Conservation (phyloP, 2,329 filamentous ascomycete species). For the Phaeosphaeriaceae sp. region DNA sequence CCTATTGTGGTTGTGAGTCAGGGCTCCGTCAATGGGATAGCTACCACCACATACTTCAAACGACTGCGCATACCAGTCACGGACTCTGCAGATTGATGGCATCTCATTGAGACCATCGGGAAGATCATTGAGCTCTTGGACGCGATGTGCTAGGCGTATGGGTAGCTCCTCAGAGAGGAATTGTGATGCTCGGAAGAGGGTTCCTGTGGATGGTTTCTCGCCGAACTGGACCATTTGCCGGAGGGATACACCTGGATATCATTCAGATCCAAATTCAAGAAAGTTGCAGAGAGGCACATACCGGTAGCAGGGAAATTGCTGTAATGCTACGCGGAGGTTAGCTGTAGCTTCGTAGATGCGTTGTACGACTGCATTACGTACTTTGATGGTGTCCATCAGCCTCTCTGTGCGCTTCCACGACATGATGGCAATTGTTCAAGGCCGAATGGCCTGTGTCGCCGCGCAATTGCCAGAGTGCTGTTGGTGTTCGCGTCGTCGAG, state of each 20-base stretch:
- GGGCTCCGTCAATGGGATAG: conserved; percentile 10
- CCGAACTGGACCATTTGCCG: conserved; percentile 99
- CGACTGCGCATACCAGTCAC: conserved; percentile 99
- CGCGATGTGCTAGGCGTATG: conserved; percentile 93
- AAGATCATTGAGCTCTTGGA: conserved; percentile 89
- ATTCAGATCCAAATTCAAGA: conserved; percentile 18
- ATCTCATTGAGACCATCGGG: conserved; percentile 97
- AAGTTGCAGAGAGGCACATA: conserved; percentile 62
- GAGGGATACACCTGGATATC: conserved; percentile 65
- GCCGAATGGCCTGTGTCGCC: conserved; percentile 42
- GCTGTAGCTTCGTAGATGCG: conserved; percentile 14
- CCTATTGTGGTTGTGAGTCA: conserved; percentile 62
- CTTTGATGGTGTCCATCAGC: conserved; percentile 93
- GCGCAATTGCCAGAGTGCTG: conserved; percentile 42
- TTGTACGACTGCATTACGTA: conserved; percentile 20
- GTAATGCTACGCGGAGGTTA: conserved; percentile 68
- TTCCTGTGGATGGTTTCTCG: conserved; percentile 88
- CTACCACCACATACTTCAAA: conserved; percentile 76
- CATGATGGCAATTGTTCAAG: conserved; percentile 65
- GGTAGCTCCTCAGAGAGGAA: conserved; percentile 98
- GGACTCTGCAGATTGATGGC: conserved; percentile 93
- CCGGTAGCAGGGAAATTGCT: conserved; percentile 96
- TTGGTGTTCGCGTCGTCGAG: conserved; percentile 18
- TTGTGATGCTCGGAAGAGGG: conserved; percentile 95
- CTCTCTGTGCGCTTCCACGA: conserved; percentile 90